Base-by-base conservation (phyloP, 352 stramenopile genomes). In the Phytophthora megakarya region DNA sequence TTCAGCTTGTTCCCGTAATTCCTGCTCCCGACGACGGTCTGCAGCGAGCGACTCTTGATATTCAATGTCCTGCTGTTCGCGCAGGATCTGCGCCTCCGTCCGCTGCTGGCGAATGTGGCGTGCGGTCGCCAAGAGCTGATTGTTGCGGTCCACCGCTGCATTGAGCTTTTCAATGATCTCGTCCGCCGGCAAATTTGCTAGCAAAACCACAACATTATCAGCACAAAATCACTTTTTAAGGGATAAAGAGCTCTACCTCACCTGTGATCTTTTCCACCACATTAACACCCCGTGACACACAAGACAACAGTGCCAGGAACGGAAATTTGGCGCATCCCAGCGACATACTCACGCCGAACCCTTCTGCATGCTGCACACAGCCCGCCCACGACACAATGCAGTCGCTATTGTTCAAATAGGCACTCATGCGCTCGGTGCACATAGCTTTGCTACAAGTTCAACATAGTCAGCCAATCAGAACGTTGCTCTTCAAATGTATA, bases 61-160 rank as follows among this genome's bases (percentile, higher is more conserved):
- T 73, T 98, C 95, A 23, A 62, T 66, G 78, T 98, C 93, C 70
- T 98, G 95, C 61, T 98, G 90, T 59, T 97, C 81, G 1, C 95
- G 86, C 5, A 98, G 72, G 28, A 93, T 72, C 46, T 89, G 76
- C 46, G 94, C 80, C 70, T 98, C 92, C 49, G 82, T 83, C 21
- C 81, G 76, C 56, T 92, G 86, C 45, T 90, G 84, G 3, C 82
- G 81, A 25, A 90, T 37, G 54, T 86, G 75, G n/a, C 86, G 86
- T 25, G 83, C 81, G 2, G 86, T 76, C 10, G 75, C 59, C 50
- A 95, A 76, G 39, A 91, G 76, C 67, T 90, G 82, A 55, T 88
- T 90, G 66, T 95, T 93, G 23, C 81, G 82, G 18, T 84, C 72
- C 45, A 92, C 70, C 0, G 84, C 81, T 1, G 47, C 69, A 47